Conservation (phyloP, 352 stramenopile genomes). For the Phytophthora boehmeriae region DNA sequence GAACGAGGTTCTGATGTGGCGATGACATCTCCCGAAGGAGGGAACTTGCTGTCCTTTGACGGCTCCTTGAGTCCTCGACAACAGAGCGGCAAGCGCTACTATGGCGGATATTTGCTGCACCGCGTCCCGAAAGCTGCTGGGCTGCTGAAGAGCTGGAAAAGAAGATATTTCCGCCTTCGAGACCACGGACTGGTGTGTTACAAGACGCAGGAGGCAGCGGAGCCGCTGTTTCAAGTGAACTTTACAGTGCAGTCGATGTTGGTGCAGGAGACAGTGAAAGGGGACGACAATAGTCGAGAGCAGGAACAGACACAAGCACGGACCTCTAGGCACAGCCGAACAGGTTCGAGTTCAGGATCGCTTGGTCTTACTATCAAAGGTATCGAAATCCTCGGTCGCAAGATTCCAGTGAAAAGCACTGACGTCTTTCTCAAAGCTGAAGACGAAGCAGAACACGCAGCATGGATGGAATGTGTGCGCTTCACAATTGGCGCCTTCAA, state of each 20-base stretch:
- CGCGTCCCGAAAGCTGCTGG: constrained; percentile 58
- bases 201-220: constrained; percentile 47
- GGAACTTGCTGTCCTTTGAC: constrained; percentile 37
- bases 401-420: constrained; percentile 40
- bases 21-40: not conserved
- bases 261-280: constrained; percentile 26
- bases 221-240: constrained; percentile 64
- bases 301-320: constrained; percentile 7
- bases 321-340: constrained; percentile 9
- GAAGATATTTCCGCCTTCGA: constrained; percentile 71
- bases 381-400: constrained; percentile 46
- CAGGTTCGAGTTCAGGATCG: constrained; percentile 24
- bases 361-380: constrained; percentile 55
- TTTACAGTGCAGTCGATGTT: constrained; percentile 58
- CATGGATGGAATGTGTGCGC: constrained; percentile 56
- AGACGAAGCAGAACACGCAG: constrained; percentile 40
- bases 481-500: constrained; percentile 61
- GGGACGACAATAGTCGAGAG: constrained; percentile 10
- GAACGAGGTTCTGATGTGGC: not conserved
- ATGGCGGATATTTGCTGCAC: constrained; percentile 63
- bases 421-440: constrained; percentile 64
- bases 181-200: constrained; percentile 75
- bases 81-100: constrained; percentile 60
- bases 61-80: constrained; percentile 59
- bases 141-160: constrained; percentile 74